Evolutionary conservation across 352 stramenopile genomes (phyloP).

Genomic region (Phytophthora hybrid): DNA sequence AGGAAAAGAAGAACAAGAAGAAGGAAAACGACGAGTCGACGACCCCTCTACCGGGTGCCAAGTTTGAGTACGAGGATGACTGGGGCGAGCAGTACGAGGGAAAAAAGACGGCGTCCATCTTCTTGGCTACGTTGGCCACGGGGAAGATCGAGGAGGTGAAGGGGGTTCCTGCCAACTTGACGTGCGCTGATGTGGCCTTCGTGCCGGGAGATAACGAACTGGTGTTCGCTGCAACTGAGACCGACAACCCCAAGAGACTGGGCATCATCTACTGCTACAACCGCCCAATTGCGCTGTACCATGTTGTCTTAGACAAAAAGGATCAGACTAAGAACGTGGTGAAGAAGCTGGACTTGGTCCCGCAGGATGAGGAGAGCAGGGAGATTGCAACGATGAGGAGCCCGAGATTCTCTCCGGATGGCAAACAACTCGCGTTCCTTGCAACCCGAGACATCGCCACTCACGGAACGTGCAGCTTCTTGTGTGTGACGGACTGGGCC

Average conservation of each 20-base stretch:
- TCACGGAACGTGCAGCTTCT: conserved; percentile 78
- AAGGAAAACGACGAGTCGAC: conserved; percentile 26
- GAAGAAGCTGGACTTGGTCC: conserved; percentile 50
- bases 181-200: conserved; percentile 76
- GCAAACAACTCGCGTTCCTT: conserved; percentile 72
- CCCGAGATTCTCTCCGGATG: conserved; percentile 75
- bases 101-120: conserved; percentile 75
- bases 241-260: conserved; percentile 61
- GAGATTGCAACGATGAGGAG: conserved; percentile 61
- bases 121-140: conserved; percentile 67
- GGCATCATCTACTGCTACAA: conserved; percentile 92
- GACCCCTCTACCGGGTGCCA: conserved; percentile 42
- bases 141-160: conserved; percentile 73
- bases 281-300: conserved; percentile 72
- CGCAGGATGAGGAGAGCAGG: conserved; percentile 46
- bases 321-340: conserved; percentile 39
- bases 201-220: conserved; percentile 61
- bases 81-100: conserved; percentile 89
- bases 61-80: conserved; percentile 82
- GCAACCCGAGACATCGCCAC: conserved; percentile 73
- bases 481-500: conserved; percentile 70
- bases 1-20: conserved; percentile 16
- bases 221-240: conserved; percentile 73
- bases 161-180: conserved; percentile 61
- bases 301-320: conserved; percentile 44